These are phyloP conservation scores for Suillus discolor DNA, from an alignment of 768 basidiomycete species.

Conservation along the genomic window DNA sequence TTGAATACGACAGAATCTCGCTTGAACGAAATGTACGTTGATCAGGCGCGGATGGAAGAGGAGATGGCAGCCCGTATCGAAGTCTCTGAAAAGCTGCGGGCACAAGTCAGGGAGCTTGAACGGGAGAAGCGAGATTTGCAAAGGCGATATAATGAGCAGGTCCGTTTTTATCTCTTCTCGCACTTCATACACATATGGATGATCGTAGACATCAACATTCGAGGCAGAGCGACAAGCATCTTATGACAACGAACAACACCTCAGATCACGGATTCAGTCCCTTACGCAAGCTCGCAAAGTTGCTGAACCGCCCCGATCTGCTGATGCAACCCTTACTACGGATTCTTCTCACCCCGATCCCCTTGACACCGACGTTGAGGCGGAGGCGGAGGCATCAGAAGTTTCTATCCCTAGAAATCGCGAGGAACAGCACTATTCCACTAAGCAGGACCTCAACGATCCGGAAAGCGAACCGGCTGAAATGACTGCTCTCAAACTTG, in stretches of 20 bases:
- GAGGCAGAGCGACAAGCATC: constrained; percentile 92
- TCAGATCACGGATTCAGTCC: constrained; percentile 87
- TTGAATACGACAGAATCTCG: constrained; percentile 71
- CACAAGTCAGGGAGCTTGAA: constrained; percentile 83
- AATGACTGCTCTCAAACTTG: constrained; percentile 80
- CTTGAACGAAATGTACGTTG: constrained; percentile 76
- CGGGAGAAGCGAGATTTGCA: constrained; percentile 85
- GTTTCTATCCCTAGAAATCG: constrained; percentile 27
- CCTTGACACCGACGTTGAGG: constrained; percentile 38
- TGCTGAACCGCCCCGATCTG: constrained; percentile 38
- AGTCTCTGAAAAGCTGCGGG: constrained; percentile 78
- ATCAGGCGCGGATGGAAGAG: constrained; percentile 79
- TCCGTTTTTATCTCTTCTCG: constrained; percentile 30
- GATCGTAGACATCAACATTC: constrained; percentile 73
- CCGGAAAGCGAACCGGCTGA: constrained; percentile 81
- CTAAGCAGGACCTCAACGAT: constrained; percentile 56
- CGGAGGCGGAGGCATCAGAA: constrained; percentile 43
- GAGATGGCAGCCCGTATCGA: constrained; percentile 83
- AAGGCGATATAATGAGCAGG: constrained; percentile 89
- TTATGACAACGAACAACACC: constrained; percentile 92
- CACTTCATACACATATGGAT: constrained; percentile 16
- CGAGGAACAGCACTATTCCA: constrained; percentile 24
- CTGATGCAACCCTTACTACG: constrained; percentile 22
- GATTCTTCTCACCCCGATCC: constrained; percentile 7
- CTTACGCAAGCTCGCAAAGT: constrained; percentile 69